These are phyloP conservation scores for Alternaria sp. DNA, from an alignment of 2,329 filamentous ascomycete species.

Conservation along the genomic window DNA sequence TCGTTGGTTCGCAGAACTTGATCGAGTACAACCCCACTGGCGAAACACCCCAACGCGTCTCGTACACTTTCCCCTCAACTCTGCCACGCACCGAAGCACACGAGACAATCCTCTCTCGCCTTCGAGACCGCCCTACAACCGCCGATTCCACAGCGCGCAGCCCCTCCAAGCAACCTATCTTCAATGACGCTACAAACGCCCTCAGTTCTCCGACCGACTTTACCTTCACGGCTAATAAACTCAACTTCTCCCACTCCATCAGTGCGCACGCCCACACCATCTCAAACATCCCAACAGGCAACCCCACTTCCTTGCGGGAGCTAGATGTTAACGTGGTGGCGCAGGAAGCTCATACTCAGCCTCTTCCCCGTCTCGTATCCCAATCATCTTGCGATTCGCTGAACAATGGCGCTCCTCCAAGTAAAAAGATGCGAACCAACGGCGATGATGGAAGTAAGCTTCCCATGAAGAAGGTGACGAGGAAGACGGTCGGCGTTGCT, in stretches of 20 bases:
- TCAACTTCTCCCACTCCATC: conserved; percentile 36
- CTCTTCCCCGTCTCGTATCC: conserved; percentile 42
- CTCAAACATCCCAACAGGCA: conserved; percentile 33
- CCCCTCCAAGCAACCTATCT: conserved; percentile 62
- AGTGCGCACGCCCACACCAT: conserved; percentile 34
- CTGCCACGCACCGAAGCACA: conserved; percentile 78
- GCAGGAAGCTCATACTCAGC: conserved; percentile 42
- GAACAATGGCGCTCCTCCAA: conserved; percentile 43
- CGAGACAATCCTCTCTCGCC: conserved; percentile 63
- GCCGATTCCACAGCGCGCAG: conserved; percentile 42
- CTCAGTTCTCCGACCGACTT: conserved; percentile 41
- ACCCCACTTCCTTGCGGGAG: conserved; percentile 52
- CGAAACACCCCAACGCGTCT: conserved; percentile 79
- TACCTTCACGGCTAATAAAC: conserved; percentile 29
- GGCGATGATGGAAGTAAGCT: conserved; percentile 49
- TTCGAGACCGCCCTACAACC: conserved; percentile 48
- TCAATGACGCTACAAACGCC: conserved; percentile 59
- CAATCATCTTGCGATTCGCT: conserved; percentile 39
- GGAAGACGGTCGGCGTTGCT: conserved; percentile 54
- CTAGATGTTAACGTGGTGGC: conserved; percentile 58
- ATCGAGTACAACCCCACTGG: conserved; percentile 87
- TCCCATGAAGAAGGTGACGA: conserved; percentile 53
- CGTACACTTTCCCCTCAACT: conserved; percentile 80
- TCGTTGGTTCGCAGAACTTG: conserved; percentile 70
- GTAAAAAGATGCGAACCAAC: conserved; percentile 55